A percentile compares a stretch with the other conserved stretches of the same genome.
These are phyloP conservation scores for Carex arenaria DNA, from an alignment of 202 grass and related monocot genomes.

Conservation along the genomic window DNA sequence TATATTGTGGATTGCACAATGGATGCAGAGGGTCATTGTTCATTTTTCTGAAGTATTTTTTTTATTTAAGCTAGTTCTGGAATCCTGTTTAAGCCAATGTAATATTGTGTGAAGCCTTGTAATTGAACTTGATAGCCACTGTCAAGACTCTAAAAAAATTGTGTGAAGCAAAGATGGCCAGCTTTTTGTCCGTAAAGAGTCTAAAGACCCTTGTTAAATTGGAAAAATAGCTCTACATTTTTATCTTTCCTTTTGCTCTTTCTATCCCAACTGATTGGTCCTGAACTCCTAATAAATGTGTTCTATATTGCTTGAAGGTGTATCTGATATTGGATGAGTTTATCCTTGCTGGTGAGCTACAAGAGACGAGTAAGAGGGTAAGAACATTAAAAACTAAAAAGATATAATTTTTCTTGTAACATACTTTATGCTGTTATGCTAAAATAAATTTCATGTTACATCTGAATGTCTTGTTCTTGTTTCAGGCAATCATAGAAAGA, in stretches of 20 bases:
- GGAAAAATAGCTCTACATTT: neutral
- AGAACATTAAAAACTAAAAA: neutral
- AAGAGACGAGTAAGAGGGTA: conserved; percentile 99
- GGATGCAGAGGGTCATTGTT: neutral
- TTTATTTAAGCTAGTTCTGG: neutral
- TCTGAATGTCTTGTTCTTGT: conserved; percentile 2
- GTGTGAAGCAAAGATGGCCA: neutral
- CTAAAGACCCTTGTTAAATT: neutral
- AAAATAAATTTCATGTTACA: neutral
- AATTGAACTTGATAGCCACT: no score
- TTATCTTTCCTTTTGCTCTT: neutral
- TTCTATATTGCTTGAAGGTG: conserved; percentile 40
- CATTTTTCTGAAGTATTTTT: neutral
- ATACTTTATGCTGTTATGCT: conserved; percentile 7
- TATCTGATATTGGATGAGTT: conserved; percentile 97
- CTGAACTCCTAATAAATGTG: neutral
- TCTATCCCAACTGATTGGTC: neutral
- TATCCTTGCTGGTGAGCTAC: conserved; percentile 94
- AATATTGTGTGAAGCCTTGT: neutral
- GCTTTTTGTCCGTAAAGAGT: neutral
- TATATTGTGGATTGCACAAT: neutral
- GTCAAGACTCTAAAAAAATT: no score
- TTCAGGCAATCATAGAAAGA: conserved; percentile 99
- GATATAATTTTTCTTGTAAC: conserved; percentile 3
- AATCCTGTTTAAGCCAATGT: neutral